These are phyloP conservation scores for Tuber borchii DNA, from an alignment of 495 filamentous ascomycete genomes.

Conservation along the genomic window DNA sequence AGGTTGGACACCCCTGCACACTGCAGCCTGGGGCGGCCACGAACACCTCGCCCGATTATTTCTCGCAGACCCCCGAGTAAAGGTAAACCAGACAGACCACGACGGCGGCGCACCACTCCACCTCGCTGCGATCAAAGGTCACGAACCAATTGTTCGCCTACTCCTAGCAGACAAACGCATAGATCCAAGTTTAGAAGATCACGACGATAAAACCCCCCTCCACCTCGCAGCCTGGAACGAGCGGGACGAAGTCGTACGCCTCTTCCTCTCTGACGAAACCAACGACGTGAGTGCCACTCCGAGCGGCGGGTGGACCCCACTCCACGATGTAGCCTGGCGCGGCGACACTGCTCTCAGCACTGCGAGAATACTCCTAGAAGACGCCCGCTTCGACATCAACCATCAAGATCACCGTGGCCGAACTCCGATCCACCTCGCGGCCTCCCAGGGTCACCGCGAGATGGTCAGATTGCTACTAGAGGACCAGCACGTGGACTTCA, in stretches of 20 bases:
- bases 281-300: background rate
- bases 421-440: background rate
- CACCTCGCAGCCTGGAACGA: background rate
- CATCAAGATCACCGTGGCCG: background rate
- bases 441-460: background rate
- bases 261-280: background rate
- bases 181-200: background rate
- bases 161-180: background rate
- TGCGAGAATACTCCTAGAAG: background rate
- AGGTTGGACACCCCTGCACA: background rate
- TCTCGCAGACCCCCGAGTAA: background rate
- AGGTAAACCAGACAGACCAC: background rate
- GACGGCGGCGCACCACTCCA: background rate
- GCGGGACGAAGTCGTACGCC: background rate
- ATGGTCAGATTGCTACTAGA: background rate
- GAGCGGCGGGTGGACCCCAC: background rate
- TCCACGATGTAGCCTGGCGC: background rate
- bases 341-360: background rate
- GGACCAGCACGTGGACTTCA: background rate
- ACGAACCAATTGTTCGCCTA: background rate
- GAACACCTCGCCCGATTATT: background rate
- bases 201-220: background rate
- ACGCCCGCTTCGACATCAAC: background rate
- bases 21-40: background rate
- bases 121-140: background rate